These are phyloP conservation scores for Parathielavia appendiculata DNA, from an alignment of 495 filamentous ascomycete genomes.

Conservation along the genomic window DNA sequence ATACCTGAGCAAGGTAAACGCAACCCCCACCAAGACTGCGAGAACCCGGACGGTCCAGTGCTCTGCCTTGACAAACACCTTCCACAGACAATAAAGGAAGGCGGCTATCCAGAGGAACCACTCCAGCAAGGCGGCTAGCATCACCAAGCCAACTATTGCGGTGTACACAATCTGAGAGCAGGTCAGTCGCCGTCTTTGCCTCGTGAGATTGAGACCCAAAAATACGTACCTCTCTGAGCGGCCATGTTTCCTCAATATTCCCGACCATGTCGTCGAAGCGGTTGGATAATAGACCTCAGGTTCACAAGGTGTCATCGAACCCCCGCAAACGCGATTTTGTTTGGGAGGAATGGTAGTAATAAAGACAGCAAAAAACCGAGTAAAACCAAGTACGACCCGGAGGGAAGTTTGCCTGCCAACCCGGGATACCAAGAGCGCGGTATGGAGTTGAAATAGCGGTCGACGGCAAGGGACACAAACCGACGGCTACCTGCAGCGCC, in stretches of 20 bases:
- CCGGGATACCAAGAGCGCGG: constrained; percentile 4
- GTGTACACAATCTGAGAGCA: constrained; percentile 59
- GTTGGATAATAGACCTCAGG: neutral
- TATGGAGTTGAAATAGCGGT: constrained; percentile 16
- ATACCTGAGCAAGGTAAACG: constrained; percentile 73
- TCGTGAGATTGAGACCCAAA: neutral
- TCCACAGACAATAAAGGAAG: constrained; percentile 84
- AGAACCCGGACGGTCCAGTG: constrained; percentile 74
- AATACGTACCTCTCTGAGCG: constrained; percentile 57
- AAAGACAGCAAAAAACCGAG: neutral
- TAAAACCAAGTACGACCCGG: no score
- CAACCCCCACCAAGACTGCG: constrained; percentile 65
- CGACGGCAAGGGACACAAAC: constrained; percentile 28
- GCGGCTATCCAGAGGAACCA: constrained; percentile 93
- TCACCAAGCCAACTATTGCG: constrained; percentile 71
- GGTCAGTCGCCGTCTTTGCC: neutral
- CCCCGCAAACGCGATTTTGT: neutral
- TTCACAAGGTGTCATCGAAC: neutral
- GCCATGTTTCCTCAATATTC: constrained; percentile 49
- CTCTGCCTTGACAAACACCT: constrained; percentile 88
- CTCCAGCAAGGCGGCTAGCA: constrained; percentile 82
- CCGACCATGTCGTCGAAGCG: constrained; percentile 34
- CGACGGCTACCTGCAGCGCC: constrained; percentile 28
- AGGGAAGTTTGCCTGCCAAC: neutral
- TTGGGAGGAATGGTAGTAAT: neutral